Conservation (phyloP, 805 yeast genomes). For the Saturnispora saitoi region DNA sequence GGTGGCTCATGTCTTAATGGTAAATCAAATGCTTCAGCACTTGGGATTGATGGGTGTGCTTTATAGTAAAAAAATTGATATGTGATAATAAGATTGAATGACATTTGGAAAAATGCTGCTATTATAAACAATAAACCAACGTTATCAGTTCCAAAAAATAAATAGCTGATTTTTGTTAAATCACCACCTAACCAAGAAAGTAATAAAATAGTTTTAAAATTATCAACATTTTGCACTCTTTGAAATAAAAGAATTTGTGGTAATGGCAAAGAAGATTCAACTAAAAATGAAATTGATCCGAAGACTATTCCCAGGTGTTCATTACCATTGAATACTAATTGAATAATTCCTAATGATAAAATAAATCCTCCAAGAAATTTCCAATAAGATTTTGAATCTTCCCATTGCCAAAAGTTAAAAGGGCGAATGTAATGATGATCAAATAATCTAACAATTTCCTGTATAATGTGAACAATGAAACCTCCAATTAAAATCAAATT, state of each 20-base stretch:
- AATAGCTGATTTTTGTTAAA: slow-evolving; percentile 62
- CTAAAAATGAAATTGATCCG: slow-evolving; percentile 39
- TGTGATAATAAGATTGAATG: slow-evolving; percentile 63
- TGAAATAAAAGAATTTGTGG: slow-evolving; percentile 69
- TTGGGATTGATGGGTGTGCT: slow-evolving; percentile 11
- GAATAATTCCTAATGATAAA: slow-evolving; percentile 13
- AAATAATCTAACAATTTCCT: slow-evolving; percentile 47
- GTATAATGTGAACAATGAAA: slow-evolving; percentile 19
- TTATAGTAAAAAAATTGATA: slow-evolving; percentile 64
- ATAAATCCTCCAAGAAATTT: slow-evolving; percentile 42
- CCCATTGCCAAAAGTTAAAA: slow-evolving; percentile 81
- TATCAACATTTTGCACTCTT: slow-evolving; percentile 60
- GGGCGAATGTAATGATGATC: slow-evolving; percentile 65
- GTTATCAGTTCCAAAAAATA: slow-evolving; percentile 67
- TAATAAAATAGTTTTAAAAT: slow-evolving; percentile 67
- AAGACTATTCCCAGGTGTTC: slow-evolving; percentile 25
- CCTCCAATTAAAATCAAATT: slow-evolving; percentile 12
- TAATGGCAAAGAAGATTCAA: slow-evolving; percentile 66
- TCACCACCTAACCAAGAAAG: slow-evolving; percentile 90
- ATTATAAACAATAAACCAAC: slow-evolving; percentile 55
- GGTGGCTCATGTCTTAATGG: slow-evolving; percentile 1
- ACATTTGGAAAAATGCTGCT: slow-evolving; percentile 73
- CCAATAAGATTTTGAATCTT: slow-evolving; percentile 19
- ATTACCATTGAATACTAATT: slow-evolving; percentile 18
- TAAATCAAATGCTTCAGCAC: slow-evolving; percentile 6